Evolutionary conservation across 2,329 filamentous ascomycete genomes (phyloP).

Genomic region (Phialemonium atrogriseum): DNA sequence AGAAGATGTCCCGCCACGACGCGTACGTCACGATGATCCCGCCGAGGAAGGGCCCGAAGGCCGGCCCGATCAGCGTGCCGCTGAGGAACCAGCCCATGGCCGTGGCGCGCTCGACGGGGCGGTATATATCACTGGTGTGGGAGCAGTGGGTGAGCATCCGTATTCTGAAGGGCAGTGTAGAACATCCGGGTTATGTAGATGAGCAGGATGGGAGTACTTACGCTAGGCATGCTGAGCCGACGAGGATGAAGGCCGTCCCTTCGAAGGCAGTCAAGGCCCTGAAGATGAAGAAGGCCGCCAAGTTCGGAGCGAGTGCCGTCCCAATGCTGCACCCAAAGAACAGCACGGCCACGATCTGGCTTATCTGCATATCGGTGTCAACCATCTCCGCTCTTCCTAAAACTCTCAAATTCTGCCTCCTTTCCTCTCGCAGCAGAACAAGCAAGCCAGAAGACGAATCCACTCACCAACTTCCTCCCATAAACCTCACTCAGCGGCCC

Average conservation of each 20-base stretch:
- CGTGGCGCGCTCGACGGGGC: slow-evolving; percentile 55
- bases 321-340: slow-evolving; percentile 59
- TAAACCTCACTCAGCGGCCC: slow-evolving; percentile 55
- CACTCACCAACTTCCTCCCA: slow-evolving; percentile 38
- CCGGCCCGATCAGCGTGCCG: slow-evolving; percentile 58
- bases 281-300: slow-evolving; percentile 59
- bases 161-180: too few relatives aligned
- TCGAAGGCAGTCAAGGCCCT: slow-evolving; percentile 62
- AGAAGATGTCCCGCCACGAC: slow-evolving; percentile 62
- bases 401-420: too few relatives aligned
- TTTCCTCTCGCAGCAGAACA: background rate
- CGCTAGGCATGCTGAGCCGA: slow-evolving; percentile 57
- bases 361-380: slow-evolving; percentile 37
- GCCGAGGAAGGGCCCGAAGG: slow-evolving; percentile 54
- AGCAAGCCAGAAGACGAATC: background rate
- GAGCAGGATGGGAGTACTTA: slow-evolving; percentile 11
- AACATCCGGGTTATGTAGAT: too few relatives aligned
- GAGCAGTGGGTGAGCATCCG: too few relatives aligned
- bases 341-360: slow-evolving; percentile 43
- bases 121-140: slow-evolving; percentile 37
- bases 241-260: slow-evolving; percentile 59
- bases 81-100: slow-evolving; percentile 59
- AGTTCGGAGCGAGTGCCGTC: slow-evolving; percentile 57
- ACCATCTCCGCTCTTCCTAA: too few relatives aligned
- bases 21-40: slow-evolving; percentile 62